These are phyloP conservation scores for Saksenaea vasiformis DNA, from an alignment of 371 early-diverging fungal genomes.

Conservation along the genomic window DNA sequence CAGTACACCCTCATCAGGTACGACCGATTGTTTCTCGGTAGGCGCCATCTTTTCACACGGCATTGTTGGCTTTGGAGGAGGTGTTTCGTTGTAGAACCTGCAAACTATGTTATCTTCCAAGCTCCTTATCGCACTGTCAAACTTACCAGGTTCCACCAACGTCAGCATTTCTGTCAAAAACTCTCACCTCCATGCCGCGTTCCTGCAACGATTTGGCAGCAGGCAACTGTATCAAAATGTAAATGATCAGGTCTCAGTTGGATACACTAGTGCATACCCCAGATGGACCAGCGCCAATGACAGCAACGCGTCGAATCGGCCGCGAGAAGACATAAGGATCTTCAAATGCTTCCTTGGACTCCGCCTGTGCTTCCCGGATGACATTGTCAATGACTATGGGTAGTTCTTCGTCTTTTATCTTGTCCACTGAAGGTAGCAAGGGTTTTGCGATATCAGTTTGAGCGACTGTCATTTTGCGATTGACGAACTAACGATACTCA, in stretches of 20 bases:
- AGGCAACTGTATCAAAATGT: constrained; percentile 18
- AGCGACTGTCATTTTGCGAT: too few relatives aligned
- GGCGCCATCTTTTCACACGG: constrained; percentile 28
- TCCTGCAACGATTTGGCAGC: constrained; percentile 36
- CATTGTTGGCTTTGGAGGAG: constrained; percentile 21
- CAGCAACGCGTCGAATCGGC: constrained; percentile 33
- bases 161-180: constrained; percentile 30
- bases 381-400: too few relatives aligned
- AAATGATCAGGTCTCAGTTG: neutral
- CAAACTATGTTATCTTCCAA: neutral
- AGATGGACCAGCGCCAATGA: constrained; percentile 48
- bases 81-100: constrained; percentile 19
- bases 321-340: constrained; percentile 20
- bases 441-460: too few relatives aligned
- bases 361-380: constrained; percentile 3
- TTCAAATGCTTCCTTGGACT: constrained; percentile 11
- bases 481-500: too few relatives aligned
- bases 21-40: neutral
- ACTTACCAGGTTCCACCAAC: constrained; percentile 42
- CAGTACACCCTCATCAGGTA: neutral
- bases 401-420: too few relatives aligned
- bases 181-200: constrained; percentile 34
- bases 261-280: constrained; percentile 21
- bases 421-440: too few relatives aligned
- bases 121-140: neutral